A percentile compares a stretch with the other conserved stretches of the same genome.
Conservation (phyloP, 257 asterid genomes). For the Petunia axillaris region DNA sequence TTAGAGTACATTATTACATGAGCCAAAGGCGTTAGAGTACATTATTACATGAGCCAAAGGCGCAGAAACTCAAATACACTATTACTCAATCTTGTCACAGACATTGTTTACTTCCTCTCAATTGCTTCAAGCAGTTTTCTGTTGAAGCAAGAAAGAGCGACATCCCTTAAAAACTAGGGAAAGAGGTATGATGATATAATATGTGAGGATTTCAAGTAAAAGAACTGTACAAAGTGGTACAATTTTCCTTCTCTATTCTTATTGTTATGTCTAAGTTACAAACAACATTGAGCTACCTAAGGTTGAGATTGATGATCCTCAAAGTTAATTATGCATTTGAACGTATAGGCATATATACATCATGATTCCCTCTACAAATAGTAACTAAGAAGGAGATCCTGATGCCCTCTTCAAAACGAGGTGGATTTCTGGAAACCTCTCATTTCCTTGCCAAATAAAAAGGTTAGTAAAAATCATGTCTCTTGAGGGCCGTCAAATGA, state of each 20-base stretch:
- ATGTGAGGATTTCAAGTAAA: not conserved
- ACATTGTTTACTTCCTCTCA: too few relatives aligned
- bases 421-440: not conserved
- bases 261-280: not conserved
- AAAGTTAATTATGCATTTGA: not conserved
- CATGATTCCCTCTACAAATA: not conserved
- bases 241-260: not conserved
- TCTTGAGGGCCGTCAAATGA: conserved; percentile 85
- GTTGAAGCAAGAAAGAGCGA: not conserved
- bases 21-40: not conserved
- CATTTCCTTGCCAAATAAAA: conserved; percentile 15
- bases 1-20: not conserved
- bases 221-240: not conserved
- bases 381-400: not conserved
- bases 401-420: not conserved
- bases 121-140: too few relatives aligned
- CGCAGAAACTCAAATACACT: not conserved
- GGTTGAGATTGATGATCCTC: not conserved
- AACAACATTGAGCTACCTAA: not conserved
- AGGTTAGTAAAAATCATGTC: conserved; percentile 21
- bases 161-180: not conserved
- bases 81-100: not conserved
- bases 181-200: not conserved
- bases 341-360: not conserved
- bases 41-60: not conserved